phyloP scores from a whole-genome alignment of 768 basidiomycete species.

The Cubamyces lactineus region DNA sequence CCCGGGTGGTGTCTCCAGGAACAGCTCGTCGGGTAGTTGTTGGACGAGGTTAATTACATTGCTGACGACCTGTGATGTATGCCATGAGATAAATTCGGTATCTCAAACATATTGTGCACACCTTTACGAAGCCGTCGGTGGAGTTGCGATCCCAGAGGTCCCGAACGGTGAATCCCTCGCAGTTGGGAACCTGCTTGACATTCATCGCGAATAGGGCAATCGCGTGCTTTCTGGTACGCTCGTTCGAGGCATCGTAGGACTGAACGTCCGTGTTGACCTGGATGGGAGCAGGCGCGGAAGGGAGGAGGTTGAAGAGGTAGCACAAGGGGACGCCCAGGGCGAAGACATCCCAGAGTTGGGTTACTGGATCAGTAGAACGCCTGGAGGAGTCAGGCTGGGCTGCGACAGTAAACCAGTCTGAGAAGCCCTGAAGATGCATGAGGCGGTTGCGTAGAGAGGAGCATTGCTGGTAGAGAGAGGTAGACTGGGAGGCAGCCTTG shows the following conservation, averaged over 20 bases:
- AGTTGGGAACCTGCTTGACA: constrained; percentile 69
- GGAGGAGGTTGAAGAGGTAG: constrained; percentile 94
- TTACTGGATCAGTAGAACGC: constrained; percentile 89
- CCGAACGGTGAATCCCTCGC: constrained; percentile 86
- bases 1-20: constrained; percentile 58
- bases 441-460: constrained; percentile 76
- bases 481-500: constrained; percentile 84
- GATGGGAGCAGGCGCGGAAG: constrained; percentile 45
- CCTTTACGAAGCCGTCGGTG: constrained; percentile 95
- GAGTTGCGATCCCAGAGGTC: constrained; percentile 91
- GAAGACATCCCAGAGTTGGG: constrained; percentile 93
- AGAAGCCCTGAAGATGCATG: constrained; percentile 76
- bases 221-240: constrained; percentile 87
- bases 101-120: constrained; percentile 40
- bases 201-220: constrained; percentile 93
- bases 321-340: constrained; percentile 92
- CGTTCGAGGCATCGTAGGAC: constrained; percentile 68
- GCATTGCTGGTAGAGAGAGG: constrained; percentile 93
- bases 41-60: constrained; percentile 87
- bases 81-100: constrained; percentile 3
- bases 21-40: constrained; percentile 68
- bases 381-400: constrained; percentile 52
- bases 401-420: constrained; percentile 67
- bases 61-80: constrained; percentile 69
- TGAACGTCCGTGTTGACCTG: constrained; percentile 67